These are phyloP conservation scores for Pythium graminicola DNA, from an alignment of 352 stramenopile genomes.

Conservation along the genomic window DNA sequence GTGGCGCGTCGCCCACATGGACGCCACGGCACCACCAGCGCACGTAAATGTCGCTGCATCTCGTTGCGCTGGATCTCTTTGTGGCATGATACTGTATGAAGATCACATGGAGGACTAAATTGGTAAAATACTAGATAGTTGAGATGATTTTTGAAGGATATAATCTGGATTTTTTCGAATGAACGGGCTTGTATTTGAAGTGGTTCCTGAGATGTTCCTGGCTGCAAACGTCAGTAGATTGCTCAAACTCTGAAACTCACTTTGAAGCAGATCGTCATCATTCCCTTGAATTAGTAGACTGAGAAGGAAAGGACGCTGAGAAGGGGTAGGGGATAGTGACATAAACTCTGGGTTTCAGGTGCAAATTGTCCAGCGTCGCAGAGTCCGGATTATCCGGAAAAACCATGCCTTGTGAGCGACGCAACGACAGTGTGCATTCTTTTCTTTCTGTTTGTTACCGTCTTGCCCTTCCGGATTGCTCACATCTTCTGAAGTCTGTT, in stretches of 20 bases:
- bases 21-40: neutral
- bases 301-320: constrained; percentile 16
- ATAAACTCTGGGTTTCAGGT: constrained; percentile 11
- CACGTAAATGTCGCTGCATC: neutral
- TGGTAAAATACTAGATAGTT: neutral
- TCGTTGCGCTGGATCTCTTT: no score
- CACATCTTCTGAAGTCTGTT: constrained; percentile 11
- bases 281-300: constrained; percentile 14
- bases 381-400: constrained; percentile 15
- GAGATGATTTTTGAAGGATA: neutral
- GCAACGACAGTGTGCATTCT: constrained; percentile 20
- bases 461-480: constrained; percentile 1
- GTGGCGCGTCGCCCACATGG: no score
- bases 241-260: constrained; percentile 10
- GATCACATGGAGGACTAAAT: neutral
- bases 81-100: neutral
- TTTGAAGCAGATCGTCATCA: constrained; percentile 5
- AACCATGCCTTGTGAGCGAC: constrained; percentile 1
- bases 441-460: constrained; percentile 10
- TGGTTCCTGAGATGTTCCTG: constrained; percentile 2
- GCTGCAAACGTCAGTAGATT: constrained; percentile 3
- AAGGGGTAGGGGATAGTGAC: constrained; percentile 13
- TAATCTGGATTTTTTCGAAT: constrained; percentile 3
- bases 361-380: constrained; percentile 3
- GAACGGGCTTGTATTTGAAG: neutral